phyloP scores from a whole-genome alignment of 2,329 filamentous ascomycete genomes.

The Sporothrix phasma region DNA sequence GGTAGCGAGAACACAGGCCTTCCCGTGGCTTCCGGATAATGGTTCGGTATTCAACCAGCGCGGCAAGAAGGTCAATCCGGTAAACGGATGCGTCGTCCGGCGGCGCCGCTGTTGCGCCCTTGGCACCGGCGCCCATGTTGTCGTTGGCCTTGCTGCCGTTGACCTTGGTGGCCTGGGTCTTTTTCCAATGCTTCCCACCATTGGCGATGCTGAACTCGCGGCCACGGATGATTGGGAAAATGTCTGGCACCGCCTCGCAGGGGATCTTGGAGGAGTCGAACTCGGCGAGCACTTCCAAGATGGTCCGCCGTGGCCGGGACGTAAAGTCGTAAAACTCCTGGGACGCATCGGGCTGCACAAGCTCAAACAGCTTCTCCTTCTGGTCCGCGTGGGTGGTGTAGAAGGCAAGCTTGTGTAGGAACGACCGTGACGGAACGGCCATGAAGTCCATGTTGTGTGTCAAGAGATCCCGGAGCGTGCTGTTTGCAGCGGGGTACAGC shows the following conservation, averaged over 20 bases:
- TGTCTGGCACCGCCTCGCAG: slow-evolving; percentile 56
- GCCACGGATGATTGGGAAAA: slow-evolving; percentile 76
- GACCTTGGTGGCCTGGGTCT: background rate
- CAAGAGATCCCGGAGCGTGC: slow-evolving; percentile 65
- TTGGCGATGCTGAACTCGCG: slow-evolving; percentile 90
- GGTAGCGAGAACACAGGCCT: slow-evolving; percentile 83
- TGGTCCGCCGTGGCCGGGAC: slow-evolving; percentile 77
- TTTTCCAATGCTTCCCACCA: slow-evolving; percentile 34
- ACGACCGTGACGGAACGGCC: slow-evolving; percentile 76
- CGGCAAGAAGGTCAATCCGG: slow-evolving; percentile 62
- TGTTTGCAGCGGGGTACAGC: slow-evolving; percentile 21
- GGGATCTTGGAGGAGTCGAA: slow-evolving; percentile 79
- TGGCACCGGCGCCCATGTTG: no score
- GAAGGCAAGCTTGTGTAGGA: slow-evolving; percentile 69
- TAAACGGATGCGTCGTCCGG: background rate
- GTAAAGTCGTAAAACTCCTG: slow-evolving; percentile 97
- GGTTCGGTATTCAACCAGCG: slow-evolving; percentile 85
- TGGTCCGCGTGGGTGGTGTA: slow-evolving; percentile 66
- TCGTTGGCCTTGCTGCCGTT: no score
- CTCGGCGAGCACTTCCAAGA: slow-evolving; percentile 84
- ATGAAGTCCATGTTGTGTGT: slow-evolving; percentile 81
- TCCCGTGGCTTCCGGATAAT: slow-evolving; percentile 74
- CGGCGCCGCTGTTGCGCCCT: background rate
- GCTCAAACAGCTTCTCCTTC: slow-evolving; percentile 71
- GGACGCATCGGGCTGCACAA: slow-evolving; percentile 65